Evolutionary conservation across 192 early-diverging fungal genomes (phyloP).

Genomic region (Geranomyces variabilis): DNA sequence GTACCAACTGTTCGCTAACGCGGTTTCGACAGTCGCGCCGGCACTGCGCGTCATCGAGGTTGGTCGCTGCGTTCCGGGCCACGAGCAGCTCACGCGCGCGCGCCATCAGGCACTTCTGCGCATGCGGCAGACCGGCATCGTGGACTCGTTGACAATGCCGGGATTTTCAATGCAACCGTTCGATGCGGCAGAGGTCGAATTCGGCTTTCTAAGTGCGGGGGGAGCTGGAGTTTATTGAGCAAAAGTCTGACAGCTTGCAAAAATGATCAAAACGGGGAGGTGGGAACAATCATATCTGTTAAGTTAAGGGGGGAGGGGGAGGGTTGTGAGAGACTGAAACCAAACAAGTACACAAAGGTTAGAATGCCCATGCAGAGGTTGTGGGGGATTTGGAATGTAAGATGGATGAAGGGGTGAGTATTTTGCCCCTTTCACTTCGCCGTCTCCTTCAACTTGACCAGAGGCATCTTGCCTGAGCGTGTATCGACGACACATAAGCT

Average conservation of each 20-base stretch:
- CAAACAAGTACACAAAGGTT: no score
- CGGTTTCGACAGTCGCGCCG: constrained; percentile 46
- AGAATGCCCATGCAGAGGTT: not conserved
- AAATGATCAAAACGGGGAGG: no score
- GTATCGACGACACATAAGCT: not conserved
- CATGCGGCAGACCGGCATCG: not conserved
- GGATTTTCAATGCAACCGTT: not conserved
- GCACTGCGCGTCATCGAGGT: constrained; percentile 44
- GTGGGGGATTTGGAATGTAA: not conserved
- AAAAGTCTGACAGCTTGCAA: no score
- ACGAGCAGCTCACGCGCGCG: constrained; percentile 25
- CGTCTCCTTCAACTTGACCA: constrained; percentile 11
- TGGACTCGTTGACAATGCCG: not conserved
- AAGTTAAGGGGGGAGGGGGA: not conserved
- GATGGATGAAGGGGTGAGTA: not conserved
- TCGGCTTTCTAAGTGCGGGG: not conserved
- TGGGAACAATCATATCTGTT: no score
- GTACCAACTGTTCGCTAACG: constrained; percentile 28
- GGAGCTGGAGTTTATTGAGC: not conserved
- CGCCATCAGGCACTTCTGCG: constrained; percentile 5
- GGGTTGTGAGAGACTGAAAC: not conserved
- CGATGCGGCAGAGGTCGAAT: not conserved
- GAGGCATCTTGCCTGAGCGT: not conserved
- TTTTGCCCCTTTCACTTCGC: not conserved
- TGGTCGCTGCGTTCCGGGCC: constrained; percentile 41